Percentiles rank a stretch among this genome's conserved stretches.
Evolutionary conservation across 352 stramenopile species (phyloP).

Genomic region (Pythium grandisporangium): DNA sequence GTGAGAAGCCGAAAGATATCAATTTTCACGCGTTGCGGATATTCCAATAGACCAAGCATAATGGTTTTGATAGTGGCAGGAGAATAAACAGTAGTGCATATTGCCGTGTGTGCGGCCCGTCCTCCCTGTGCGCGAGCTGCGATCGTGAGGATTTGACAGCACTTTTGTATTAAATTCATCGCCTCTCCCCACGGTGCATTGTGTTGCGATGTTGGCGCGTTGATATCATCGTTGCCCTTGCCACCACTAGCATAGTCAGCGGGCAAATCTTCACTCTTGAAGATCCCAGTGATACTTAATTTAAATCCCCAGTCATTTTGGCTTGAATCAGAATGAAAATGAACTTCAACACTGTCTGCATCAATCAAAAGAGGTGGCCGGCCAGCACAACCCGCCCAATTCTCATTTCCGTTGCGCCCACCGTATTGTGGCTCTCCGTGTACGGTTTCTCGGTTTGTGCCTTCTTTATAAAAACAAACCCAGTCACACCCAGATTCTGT

Average conservation of each 20-base stretch:
- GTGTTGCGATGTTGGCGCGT: no score
- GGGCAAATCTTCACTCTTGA: no score
- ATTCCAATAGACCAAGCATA: constrained; percentile 14
- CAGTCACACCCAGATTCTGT: constrained; percentile 61
- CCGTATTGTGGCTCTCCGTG: constrained; percentile 52
- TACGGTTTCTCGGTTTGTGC: constrained; percentile 27
- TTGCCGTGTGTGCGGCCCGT: no score
- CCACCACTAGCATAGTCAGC: no score
- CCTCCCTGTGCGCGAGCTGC: background rate
- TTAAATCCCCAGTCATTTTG: constrained; percentile 89
- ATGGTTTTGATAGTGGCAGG: constrained; percentile 22
- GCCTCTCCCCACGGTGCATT: no score
- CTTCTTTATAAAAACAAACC: constrained; percentile 59
- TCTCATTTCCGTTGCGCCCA: constrained; percentile 53
- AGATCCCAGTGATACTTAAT: no score
- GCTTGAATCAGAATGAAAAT: constrained; percentile 75
- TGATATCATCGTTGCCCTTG: background rate
- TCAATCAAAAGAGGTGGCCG: constrained; percentile 66
- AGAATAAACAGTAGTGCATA: constrained; percentile 25
- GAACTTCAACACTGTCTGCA: constrained; percentile 56
- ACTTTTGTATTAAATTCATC: constrained; percentile 6
- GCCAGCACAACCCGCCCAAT: constrained; percentile 68
- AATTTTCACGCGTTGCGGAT: constrained; percentile 34
- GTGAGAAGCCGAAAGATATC: constrained; percentile 29
- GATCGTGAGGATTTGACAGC: constrained; percentile 9